Percentiles rank a stretch among this genome's conserved stretches.
Evolutionary conservation across 2,329 filamentous ascomycete species (phyloP).

Genomic region (Grosmannia huntii): DNA sequence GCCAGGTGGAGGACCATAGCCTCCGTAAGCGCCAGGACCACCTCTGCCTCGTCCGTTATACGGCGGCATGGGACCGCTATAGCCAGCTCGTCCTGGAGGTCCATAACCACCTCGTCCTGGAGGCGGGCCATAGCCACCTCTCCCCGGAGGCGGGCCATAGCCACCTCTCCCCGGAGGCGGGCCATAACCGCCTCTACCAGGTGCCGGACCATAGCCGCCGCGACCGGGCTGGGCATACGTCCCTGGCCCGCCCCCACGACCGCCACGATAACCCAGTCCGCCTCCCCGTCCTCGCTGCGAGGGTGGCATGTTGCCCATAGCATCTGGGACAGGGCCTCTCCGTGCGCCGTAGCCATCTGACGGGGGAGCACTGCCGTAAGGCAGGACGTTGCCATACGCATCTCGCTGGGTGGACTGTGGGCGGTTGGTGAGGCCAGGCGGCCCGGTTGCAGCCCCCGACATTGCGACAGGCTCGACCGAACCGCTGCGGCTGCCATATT

Average conservation of each 20-base stretch:
- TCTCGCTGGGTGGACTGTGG: conserved; percentile 33
- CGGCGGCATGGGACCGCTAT: conserved; percentile 18
- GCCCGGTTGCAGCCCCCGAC: conserved; percentile 13
- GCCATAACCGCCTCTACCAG: conserved; percentile 28
- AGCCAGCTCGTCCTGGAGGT: conserved; percentile 19
- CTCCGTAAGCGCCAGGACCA: not conserved
- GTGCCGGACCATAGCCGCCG: conserved; percentile 33
- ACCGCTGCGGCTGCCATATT: not conserved
- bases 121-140: conserved; percentile 26
- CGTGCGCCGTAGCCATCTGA: conserved; percentile 33
- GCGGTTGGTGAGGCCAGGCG: conserved; percentile 11
- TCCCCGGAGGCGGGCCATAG: conserved; percentile 26
- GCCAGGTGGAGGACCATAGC: not conserved
- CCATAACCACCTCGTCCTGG: conserved; percentile 21
- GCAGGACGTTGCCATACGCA: conserved; percentile 50
- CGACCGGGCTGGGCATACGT: conserved; percentile 28
- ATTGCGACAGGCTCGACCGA: conserved; percentile 15
- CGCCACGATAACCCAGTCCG: conserved; percentile 30
- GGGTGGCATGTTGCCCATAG: conserved; percentile 25
- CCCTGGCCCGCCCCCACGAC: conserved; percentile 34
- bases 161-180: conserved; percentile 22
- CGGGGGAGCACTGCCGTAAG: conserved; percentile 37
- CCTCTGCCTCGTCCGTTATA: conserved; percentile 11
- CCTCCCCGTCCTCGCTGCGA: conserved; percentile 35
- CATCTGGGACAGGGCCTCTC: conserved; percentile 32